Percentiles rank a stretch among this genome's conserved stretches.
Conservation (phyloP, 805 yeast genomes). For the Saturnispora diversa region DNA sequence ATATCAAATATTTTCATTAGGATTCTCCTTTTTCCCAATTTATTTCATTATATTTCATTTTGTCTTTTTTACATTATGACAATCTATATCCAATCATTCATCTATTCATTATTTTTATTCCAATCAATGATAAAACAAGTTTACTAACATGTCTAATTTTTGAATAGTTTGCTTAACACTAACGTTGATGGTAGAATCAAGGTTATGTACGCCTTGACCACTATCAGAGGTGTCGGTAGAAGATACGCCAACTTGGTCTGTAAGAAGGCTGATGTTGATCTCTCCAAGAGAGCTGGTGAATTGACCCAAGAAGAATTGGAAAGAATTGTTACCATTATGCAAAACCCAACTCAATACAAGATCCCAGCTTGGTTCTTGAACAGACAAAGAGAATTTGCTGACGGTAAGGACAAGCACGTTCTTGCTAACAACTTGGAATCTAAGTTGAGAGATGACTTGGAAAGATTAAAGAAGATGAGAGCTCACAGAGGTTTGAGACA, state of each 20-base stretch:
- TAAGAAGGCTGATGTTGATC: slow-evolving; percentile 99
- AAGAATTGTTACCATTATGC: slow-evolving; percentile 99
- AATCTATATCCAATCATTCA: no score
- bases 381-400: slow-evolving; percentile 97
- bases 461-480: slow-evolving; percentile 99
- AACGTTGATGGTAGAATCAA: slow-evolving; percentile 99
- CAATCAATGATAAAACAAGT: no score
- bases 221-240: slow-evolving; percentile 99
- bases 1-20: no score
- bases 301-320: slow-evolving; percentile 99
- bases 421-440: slow-evolving; percentile 98
- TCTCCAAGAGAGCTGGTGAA: slow-evolving; percentile 99
- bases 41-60: no score
- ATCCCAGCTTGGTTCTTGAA: slow-evolving; percentile 99
- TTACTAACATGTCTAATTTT: slow-evolving; percentile 32
- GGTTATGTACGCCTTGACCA: slow-evolving; percentile 99
- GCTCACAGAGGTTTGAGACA: slow-evolving; percentile 99
- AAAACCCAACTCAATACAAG: slow-evolving; percentile 99
- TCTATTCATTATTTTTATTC: no score
- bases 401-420: slow-evolving; percentile 98
- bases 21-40: no score
- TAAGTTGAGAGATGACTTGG: slow-evolving; percentile 99
- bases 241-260: slow-evolving; percentile 99
- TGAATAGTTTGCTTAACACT: slow-evolving; percentile 92
- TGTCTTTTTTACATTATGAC: no score